Evolutionary conservation across 2,329 filamentous ascomycete species (phyloP).

Genomic region (Neofusicoccum ribis): DNA sequence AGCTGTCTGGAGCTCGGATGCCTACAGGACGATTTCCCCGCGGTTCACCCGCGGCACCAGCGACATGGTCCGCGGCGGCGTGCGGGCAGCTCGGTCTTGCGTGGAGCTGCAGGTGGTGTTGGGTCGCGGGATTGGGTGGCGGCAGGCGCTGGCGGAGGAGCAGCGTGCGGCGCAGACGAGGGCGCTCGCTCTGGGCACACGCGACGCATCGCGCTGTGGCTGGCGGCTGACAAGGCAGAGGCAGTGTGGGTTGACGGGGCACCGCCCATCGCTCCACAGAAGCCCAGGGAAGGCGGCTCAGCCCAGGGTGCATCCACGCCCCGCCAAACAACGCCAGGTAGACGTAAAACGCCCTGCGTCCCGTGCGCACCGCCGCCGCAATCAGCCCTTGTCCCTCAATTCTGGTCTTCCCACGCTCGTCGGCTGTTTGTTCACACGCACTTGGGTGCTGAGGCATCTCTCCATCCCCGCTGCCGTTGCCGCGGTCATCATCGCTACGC

Average conservation of each 20-base stretch:
- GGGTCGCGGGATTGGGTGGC: neutral
- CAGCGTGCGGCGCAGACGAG: neutral
- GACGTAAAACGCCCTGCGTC: no score
- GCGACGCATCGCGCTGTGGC: slow-evolving; percentile 12
- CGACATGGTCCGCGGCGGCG: slow-evolving; percentile 11
- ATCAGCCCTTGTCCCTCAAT: no score
- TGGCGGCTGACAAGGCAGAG: slow-evolving; percentile 12
- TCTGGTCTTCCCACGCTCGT: neutral
- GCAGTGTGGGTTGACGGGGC: slow-evolving; percentile 7
- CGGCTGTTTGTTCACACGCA: neutral
- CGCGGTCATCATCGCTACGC: neutral
- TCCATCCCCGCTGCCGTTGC: neutral
- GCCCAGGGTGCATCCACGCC: neutral
- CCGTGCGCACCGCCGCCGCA: no score
- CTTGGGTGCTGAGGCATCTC: neutral
- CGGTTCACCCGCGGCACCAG: slow-evolving; percentile 20
- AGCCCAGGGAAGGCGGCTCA: neutral
- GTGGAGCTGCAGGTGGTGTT: neutral
- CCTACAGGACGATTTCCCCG: slow-evolving; percentile 20
- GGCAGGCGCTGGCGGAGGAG: neutral
- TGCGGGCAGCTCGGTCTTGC: neutral
- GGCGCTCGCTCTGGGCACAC: neutral
- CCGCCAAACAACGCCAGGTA: neutral
- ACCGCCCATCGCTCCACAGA: slow-evolving; percentile 13
- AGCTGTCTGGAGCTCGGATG: neutral